These are phyloP conservation scores for Candida krabiensis DNA, from an alignment of 805 yeast genomes.

Conservation along the genomic window DNA sequence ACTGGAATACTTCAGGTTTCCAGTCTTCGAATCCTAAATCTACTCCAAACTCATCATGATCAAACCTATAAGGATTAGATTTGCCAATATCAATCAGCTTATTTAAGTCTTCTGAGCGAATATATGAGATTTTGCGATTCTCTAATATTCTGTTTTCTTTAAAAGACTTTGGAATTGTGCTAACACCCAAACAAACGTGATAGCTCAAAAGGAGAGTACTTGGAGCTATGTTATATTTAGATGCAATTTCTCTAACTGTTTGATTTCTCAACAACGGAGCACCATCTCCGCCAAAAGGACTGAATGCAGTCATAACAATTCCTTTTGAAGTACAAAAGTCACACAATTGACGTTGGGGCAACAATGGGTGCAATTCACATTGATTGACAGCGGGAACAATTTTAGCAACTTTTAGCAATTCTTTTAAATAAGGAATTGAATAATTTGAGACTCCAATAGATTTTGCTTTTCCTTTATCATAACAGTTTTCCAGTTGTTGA, in stretches of 20 bases:
- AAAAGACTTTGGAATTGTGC: conserved; percentile 39
- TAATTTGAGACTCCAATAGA: conserved; percentile 48
- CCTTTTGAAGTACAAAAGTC: conserved; percentile 31
- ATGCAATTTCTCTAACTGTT: conserved; percentile 44
- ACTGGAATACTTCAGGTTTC: not conserved
- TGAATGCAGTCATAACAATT: conserved; percentile 39
- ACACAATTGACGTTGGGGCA: conserved; percentile 35
- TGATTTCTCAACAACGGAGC: conserved; percentile 39
- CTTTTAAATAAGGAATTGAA: conserved; percentile 30
- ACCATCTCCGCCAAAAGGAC: conserved; percentile 43
- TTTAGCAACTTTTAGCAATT: conserved; percentile 35
- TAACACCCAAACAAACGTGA: conserved; percentile 29
- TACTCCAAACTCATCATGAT: conserved; percentile 1
- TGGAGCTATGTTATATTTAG: conserved; percentile 47
- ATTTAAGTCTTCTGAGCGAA: conserved; percentile 35
- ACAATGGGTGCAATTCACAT: conserved; percentile 44
- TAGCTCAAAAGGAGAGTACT: conserved; percentile 52
- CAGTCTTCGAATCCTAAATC: conserved; percentile 6
- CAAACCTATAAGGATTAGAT: conserved; percentile 6
- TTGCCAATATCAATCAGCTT: conserved; percentile 14
- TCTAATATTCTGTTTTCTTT: conserved; percentile 38
- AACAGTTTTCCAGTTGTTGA: conserved; percentile 71
- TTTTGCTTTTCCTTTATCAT: conserved; percentile 42
- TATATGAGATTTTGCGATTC: conserved; percentile 33
- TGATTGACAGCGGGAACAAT: conserved; percentile 45